Percentiles rank a stretch among this genome's conserved stretches.
These are phyloP conservation scores for Globisporangium cystogenes DNA, from an alignment of 352 stramenopile genomes.

Conservation along the genomic window DNA sequence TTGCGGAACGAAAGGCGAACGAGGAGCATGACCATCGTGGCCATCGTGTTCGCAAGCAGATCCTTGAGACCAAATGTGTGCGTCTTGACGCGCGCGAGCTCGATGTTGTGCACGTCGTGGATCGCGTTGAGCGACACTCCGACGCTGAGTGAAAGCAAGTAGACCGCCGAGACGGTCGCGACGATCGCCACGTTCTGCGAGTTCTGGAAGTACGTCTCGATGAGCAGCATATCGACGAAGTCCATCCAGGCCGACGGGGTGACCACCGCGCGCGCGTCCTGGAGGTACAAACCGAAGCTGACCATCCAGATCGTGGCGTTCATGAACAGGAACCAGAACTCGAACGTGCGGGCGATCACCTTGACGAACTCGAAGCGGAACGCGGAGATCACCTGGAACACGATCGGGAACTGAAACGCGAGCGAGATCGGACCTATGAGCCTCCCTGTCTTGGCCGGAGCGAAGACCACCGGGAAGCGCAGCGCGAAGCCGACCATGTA, in stretches of 20 bases:
- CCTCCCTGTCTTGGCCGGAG: background rate
- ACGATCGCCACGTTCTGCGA: slow-evolving; percentile 1
- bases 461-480: slow-evolving; percentile 5
- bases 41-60: slow-evolving; percentile 13
- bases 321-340: slow-evolving; percentile 10
- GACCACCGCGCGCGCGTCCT: slow-evolving; percentile 6
- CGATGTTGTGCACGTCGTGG: background rate
- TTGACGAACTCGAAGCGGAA: slow-evolving; percentile 10
- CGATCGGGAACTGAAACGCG: slow-evolving; percentile 5
- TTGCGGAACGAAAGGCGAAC: slow-evolving; percentile 7
- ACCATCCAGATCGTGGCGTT: slow-evolving; percentile 7
- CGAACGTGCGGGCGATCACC: slow-evolving; percentile 8
- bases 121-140: slow-evolving; percentile 4
- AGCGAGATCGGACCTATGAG: slow-evolving; percentile 4
- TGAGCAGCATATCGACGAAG: slow-evolving; percentile 15
- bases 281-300: slow-evolving; percentile 1
- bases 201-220: slow-evolving; percentile 14
- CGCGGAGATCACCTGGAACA: slow-evolving; percentile 5
- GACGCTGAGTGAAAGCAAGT: slow-evolving; percentile 4
- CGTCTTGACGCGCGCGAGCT: background rate
- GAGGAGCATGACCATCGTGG: slow-evolving; percentile 12
- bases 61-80: slow-evolving; percentile 7
- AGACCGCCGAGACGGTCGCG: background rate
- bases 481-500: slow-evolving; percentile 5
- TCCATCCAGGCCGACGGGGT: slow-evolving; percentile 3